Evolutionary conservation across 345 rosid species (phyloP).

Genomic region (Gynandropsis gynandra): DNA sequence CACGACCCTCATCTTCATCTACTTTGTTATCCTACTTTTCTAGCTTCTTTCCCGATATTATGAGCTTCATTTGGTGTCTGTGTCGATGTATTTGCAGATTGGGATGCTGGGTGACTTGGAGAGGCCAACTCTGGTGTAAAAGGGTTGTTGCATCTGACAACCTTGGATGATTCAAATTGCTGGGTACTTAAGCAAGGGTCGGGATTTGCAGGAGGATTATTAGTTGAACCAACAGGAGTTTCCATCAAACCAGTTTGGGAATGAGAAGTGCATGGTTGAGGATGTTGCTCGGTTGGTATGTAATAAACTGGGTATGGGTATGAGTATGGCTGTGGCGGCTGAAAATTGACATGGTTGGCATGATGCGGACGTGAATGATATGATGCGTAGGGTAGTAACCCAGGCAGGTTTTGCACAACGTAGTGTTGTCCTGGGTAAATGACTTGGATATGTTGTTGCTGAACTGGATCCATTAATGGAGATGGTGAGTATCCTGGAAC

Average conservation of each 20-base stretch:
- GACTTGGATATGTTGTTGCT: slow-evolving; percentile 34
- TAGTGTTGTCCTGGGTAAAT: slow-evolving; percentile 36
- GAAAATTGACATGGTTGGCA: slow-evolving; percentile 37
- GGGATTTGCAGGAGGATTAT: slow-evolving; percentile 30
- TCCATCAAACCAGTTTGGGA: slow-evolving; percentile 18
- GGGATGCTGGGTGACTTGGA: slow-evolving; percentile 26
- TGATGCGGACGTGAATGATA: slow-evolving; percentile 32
- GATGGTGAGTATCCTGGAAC: slow-evolving; percentile 37
- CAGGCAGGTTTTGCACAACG: slow-evolving; percentile 29
- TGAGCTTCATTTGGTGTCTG: slow-evolving; percentile 32
- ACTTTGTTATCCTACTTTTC: slow-evolving; percentile 26
- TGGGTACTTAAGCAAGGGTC: slow-evolving; percentile 15
- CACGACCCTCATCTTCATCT: slow-evolving; percentile 46
- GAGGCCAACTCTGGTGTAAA: slow-evolving; percentile 39
- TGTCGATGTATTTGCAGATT: slow-evolving; percentile 28
- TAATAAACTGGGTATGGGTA: slow-evolving; percentile 40
- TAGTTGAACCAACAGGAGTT: too few relatives aligned
- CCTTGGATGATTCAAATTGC: slow-evolving; percentile 20
- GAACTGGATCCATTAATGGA: slow-evolving; percentile 35
- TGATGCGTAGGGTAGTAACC: slow-evolving; percentile 27
- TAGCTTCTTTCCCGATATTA: slow-evolving; percentile 33
- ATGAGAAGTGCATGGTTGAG: slow-evolving; percentile 24
- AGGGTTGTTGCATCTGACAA: slow-evolving; percentile 20
- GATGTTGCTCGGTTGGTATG: slow-evolving; percentile 40
- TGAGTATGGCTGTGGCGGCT: slow-evolving; percentile 40